Percentiles rank a stretch among this genome's conserved stretches.
These are phyloP conservation scores for Aphanomyces invadans DNA, from an alignment of 352 stramenopile species.

Conservation along the genomic window DNA sequence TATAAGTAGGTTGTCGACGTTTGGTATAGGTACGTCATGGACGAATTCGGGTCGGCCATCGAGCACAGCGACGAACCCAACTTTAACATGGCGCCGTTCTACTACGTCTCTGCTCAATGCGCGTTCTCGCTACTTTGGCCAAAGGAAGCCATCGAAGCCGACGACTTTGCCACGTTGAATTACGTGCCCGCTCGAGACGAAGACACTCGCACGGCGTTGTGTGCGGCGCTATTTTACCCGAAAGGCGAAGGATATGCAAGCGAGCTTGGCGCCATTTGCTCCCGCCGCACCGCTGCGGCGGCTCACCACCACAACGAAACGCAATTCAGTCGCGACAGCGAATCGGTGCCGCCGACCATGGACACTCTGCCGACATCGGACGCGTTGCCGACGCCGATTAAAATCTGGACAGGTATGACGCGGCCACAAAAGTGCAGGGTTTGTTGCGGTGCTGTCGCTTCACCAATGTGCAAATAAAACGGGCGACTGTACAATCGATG, in stretches of 20 bases:
- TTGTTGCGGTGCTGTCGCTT: too few relatives aligned
- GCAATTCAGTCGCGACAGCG: conserved; percentile 27
- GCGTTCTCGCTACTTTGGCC: conserved; percentile 47
- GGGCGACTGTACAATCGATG: too few relatives aligned
- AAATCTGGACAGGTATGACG: conserved; percentile 9
- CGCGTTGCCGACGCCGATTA: neutral
- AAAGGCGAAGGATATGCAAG: conserved; percentile 27
- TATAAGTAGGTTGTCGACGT: neutral
- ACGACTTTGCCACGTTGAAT: conserved; percentile 41
- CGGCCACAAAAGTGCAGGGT: too few relatives aligned
- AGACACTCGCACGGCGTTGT: conserved; percentile 34
- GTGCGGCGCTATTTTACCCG: conserved; percentile 40
- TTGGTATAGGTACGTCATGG: conserved; percentile 38
- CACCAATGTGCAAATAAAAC: neutral
- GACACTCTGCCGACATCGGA: conserved; percentile 1
- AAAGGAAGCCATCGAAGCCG: conserved; percentile 34
- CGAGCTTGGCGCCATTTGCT: conserved; percentile 30
- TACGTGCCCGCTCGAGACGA: conserved; percentile 33
- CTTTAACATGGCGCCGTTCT: conserved; percentile 47
- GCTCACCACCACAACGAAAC: neutral
- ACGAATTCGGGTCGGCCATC: conserved; percentile 47
- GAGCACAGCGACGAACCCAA: conserved; percentile 40
- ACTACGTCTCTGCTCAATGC: conserved; percentile 35
- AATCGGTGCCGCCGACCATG: conserved; percentile 32
- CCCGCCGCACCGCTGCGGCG: conserved; percentile 22